A percentile compares a stretch with the other conserved stretches of the same genome.
phyloP scores from a whole-genome alignment of 2,329 filamentous ascomycete genomes.

The Fusarium heterosporum region DNA sequence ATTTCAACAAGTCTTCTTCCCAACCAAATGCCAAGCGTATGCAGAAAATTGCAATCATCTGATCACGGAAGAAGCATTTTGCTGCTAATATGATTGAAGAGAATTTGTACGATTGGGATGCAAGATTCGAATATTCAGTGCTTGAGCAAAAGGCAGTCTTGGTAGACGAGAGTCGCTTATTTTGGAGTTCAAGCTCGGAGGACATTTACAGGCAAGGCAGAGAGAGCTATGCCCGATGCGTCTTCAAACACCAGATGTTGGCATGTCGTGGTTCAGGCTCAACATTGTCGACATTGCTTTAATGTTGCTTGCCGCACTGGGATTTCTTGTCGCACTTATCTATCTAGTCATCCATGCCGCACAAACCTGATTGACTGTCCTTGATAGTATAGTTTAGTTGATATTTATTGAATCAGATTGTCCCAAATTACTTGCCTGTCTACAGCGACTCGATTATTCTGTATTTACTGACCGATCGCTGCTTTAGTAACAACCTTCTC shows the following conservation, averaged over 20 bases:
- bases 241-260: constrained; percentile 9
- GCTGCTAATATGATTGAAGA: constrained; percentile 1
- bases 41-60: constrained; percentile 1
- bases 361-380: too few species aligned
- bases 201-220: background rate
- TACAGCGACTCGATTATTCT: background rate
- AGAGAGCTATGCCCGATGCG: constrained; percentile 2
- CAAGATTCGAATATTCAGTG: background rate
- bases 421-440: too few species aligned
- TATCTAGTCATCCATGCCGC: background rate
- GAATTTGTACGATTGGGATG: constrained; percentile 10
- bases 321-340: too few species aligned
- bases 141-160: background rate
- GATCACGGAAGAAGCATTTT: constrained; percentile 3
- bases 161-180: too few species aligned
- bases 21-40: background rate
- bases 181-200: too few species aligned
- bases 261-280: constrained; percentile 15
- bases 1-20: background rate
- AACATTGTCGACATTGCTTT: background rate
- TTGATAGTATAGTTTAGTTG: too few species aligned
- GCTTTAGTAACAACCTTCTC: constrained; percentile 12
- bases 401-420: too few species aligned
- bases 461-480: constrained; percentile 1
- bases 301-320: background rate